Percentiles rank a stretch among this genome's conserved stretches.
phyloP scores from a whole-genome alignment of 1,139 yeast species.

The Arxiozyma telluris region DNA sequence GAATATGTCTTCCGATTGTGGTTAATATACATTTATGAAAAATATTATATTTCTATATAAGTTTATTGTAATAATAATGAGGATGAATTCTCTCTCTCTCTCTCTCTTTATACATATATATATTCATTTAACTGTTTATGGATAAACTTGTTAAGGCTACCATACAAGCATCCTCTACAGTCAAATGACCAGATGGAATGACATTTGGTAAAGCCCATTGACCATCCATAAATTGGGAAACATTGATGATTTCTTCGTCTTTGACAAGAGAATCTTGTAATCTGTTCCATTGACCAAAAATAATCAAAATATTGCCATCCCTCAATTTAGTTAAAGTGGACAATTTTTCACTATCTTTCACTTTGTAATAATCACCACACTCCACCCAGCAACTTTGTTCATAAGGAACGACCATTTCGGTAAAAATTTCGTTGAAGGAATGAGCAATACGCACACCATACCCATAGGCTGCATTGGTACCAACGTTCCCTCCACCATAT shows the following conservation, averaged over 20 bases:
- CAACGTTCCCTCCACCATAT: constrained; percentile 45
- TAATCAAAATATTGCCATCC: constrained; percentile 16
- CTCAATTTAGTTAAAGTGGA: constrained; percentile 12
- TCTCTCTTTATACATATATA: not conserved
- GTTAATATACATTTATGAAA: not conserved
- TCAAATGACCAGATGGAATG: constrained; percentile 34
- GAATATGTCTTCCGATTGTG: not conserved
- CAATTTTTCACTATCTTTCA: constrained; percentile 18
- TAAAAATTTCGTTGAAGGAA: constrained; percentile 55
- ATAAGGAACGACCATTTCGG: constrained; percentile 54
- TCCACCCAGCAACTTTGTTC: constrained; percentile 60
- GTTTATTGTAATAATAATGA: not conserved
- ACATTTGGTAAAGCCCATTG: constrained; percentile 46
- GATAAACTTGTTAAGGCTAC: constrained; percentile 26
- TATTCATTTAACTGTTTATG: not conserved
- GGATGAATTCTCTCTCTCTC: too few relatives aligned
- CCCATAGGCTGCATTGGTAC: constrained; percentile 58
- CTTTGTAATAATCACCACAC: constrained; percentile 51
- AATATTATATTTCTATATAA: not conserved
- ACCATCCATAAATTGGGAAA: constrained; percentile 63
- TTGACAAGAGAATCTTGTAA: constrained; percentile 42
- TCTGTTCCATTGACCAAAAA: constrained; percentile 58
- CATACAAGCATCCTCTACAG: constrained; percentile 60
- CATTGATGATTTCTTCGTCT: constrained; percentile 42
- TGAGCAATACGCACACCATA: constrained; percentile 64